Percentiles rank a stretch among this genome's conserved stretches.
phyloP scores from a whole-genome alignment of 2,329 filamentous ascomycete species.

The Cladosporium austrohemisphaericum region DNA sequence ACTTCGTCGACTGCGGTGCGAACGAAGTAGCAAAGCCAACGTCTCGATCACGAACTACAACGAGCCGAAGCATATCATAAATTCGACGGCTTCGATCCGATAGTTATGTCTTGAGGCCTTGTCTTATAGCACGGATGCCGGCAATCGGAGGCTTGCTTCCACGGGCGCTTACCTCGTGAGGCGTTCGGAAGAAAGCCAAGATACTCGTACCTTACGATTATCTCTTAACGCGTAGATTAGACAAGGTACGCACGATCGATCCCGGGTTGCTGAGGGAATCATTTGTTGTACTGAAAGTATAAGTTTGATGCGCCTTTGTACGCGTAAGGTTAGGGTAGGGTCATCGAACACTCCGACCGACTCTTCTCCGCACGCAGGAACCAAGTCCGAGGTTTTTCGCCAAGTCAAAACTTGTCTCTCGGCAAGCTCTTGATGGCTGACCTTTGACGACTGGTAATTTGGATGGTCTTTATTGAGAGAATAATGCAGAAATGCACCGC shows the following conservation, averaged over 20 bases:
- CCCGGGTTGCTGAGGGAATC: background rate
- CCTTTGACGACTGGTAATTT: background rate
- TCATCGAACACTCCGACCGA: background rate
- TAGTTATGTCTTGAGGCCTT: too few species aligned
- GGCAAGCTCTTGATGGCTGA: background rate
- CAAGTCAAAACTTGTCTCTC: background rate
- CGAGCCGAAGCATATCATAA: too few species aligned
- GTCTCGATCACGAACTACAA: too few species aligned
- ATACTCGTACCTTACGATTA: background rate
- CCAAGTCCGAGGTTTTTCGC: background rate
- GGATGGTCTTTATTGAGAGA: too few species aligned
- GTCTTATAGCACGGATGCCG: conserved; percentile 2
- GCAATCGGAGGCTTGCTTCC: conserved; percentile 1
- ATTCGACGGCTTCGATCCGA: too few species aligned
- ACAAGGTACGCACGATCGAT: background rate
- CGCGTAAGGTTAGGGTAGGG: background rate
- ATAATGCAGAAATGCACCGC: too few species aligned
- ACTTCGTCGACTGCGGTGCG: too few species aligned
- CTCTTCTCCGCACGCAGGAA: conserved; percentile 3
- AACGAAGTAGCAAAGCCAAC: too few species aligned
- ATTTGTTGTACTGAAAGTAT: background rate
- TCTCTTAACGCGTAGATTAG: background rate
- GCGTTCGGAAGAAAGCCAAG: too few species aligned
- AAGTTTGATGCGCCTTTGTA: background rate
- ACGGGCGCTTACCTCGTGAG: background rate